Evolutionary conservation across 2,329 filamentous ascomycete genomes (phyloP), one percentile per base, ranked within the genome.

Genomic region (Mariannaea sp.): DNA sequence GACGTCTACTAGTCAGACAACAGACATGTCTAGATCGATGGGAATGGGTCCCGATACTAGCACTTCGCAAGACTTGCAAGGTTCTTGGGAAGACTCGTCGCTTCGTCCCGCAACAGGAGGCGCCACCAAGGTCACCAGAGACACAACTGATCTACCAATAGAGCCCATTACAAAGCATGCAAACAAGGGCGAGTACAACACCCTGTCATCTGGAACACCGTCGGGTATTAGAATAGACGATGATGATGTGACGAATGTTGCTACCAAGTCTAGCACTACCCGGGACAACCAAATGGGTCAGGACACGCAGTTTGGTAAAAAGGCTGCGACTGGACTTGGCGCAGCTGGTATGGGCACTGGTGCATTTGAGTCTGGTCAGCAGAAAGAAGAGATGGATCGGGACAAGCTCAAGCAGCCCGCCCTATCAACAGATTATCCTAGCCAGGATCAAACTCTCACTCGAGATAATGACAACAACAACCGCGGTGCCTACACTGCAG

Each of bases 111-210:
- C 19, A 16, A 13, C 4, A 10, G 3, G 29, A 6, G 13, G 13
- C 9, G 13, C 7, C 5, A 32, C 7, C 10, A 19, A 8, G 17
- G 5, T 20, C 13, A 19, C 14, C n/a, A 14, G n/a, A 13, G 32
- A 29, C 20, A 39, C 4, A 8, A 24, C 16, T 19, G 10, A 22
- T n/a, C 13, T 39, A 19, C 13, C 20, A 8, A 22, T 20, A 8
- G 16, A 29, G 33, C 32, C 46, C 0, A 27, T 58, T 2, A 40
- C 51, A 0, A 55, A 60, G 0, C 49, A 57, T 2, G 60, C 60
- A 4, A 63, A 63, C 5, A 30, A 55, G 10, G 60, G 60, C 26
- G 53, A 63, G 48, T 63, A 63, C 14, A 63, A 63, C 16, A 55
- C 50, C 2, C 58, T 63, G 8, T 7, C 60, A 2, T 63, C 60